A percentile compares a stretch with the other conserved stretches of the same genome.
phyloP scores from a whole-genome alignment of 305 asterid species.

The Solanum hybrid region DNA sequence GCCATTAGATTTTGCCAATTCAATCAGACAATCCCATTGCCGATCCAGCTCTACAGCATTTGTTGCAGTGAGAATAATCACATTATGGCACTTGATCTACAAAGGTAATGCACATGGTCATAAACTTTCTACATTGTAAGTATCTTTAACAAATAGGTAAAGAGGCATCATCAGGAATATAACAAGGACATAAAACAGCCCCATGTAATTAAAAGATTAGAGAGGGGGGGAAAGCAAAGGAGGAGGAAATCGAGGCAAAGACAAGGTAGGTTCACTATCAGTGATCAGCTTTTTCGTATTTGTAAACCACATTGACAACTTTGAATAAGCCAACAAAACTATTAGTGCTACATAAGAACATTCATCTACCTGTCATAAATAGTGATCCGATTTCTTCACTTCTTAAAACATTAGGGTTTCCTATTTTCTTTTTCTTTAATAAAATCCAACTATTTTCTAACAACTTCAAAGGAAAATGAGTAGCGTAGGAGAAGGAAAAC shows the following conservation, averaged over 20 bases:
- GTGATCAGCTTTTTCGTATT: not conserved
- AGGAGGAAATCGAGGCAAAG: not conserved
- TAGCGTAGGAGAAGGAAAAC: not conserved
- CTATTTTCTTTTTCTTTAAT: not conserved
- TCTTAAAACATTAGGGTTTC: not conserved
- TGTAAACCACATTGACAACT: not conserved
- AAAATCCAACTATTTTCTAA: not conserved
- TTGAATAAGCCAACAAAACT: not conserved
- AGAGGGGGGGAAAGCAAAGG: not conserved
- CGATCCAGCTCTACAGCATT: slow-evolving; percentile 56
- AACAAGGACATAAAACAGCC: not conserved
- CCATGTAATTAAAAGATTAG: not conserved
- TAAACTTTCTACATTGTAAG: not conserved
- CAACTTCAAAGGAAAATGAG: not conserved
- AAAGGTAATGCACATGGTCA: slow-evolving; percentile 2
- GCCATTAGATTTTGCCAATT: slow-evolving; percentile 33
- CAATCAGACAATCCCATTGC: slow-evolving; percentile 71
- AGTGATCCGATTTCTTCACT: not conserved
- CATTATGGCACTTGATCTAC: slow-evolving; percentile 83
- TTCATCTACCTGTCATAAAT: not conserved
- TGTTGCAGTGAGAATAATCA: slow-evolving; percentile 63
- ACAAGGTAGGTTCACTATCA: not conserved
- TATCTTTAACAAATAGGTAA: not conserved
- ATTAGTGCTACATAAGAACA: not conserved
- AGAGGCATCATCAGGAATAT: not conserved